These are phyloP conservation scores for Beauveria asiatica DNA, from an alignment of 2,329 filamentous ascomycete genomes.

Conservation along the genomic window DNA sequence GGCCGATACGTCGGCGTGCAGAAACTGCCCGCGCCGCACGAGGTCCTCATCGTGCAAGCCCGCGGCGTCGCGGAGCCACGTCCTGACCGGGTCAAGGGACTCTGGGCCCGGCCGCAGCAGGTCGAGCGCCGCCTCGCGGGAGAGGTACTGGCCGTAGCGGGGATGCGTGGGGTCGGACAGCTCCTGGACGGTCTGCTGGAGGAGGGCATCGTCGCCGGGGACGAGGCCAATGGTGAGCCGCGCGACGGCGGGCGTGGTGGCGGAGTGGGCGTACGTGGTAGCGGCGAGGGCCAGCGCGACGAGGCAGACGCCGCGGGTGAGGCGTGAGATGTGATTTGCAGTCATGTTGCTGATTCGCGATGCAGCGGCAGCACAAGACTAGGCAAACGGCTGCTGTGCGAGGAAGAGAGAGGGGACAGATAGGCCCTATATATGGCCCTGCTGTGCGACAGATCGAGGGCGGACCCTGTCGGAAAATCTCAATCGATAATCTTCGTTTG, in stretches of 20 bases:
- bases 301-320: not conserved
- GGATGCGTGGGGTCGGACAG: constrained; percentile 39
- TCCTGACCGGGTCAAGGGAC: constrained; percentile 30
- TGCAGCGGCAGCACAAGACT: no score
- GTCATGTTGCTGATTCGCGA: not conserved
- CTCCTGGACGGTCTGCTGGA: constrained; percentile 37
- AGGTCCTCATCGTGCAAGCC: constrained; percentile 29
- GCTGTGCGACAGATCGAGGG: not conserved
- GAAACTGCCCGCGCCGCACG: constrained; percentile 27
- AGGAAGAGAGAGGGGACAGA: no score
- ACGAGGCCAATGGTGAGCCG: constrained; percentile 24
- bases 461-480: no score
- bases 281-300: not conserved
- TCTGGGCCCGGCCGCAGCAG: constrained; percentile 36
- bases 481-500: no score
- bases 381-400: no score
- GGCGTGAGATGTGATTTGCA: not conserved
- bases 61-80: constrained; percentile 34
- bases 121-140: constrained; percentile 38
- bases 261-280: not conserved
- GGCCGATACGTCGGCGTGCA: constrained; percentile 34
- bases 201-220: constrained; percentile 16
- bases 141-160: constrained; percentile 41
- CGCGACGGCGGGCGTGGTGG: not conserved
- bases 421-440: not conserved